Evolutionary conservation across 306 rosid genomes (phyloP).

Genomic region (Casuarina glauca): DNA sequence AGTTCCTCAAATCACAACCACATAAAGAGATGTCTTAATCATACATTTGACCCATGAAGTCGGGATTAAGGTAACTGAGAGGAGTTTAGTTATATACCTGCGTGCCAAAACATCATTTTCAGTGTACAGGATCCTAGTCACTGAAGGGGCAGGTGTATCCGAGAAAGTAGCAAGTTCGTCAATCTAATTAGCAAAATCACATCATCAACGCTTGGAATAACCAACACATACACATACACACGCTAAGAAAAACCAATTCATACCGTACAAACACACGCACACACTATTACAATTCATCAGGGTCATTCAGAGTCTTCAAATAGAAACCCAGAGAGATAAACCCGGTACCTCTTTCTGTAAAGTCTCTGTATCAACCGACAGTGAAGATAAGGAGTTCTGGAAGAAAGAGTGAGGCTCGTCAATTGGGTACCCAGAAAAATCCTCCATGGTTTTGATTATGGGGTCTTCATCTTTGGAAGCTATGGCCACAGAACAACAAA

Average conservation of each 20-base stretch:
- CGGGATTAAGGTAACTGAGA: not conserved
- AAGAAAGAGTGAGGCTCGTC: constrained; percentile 47
- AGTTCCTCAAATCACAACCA: not conserved
- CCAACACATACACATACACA: not conserved
- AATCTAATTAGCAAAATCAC: constrained; percentile 45
- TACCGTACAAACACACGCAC: not conserved
- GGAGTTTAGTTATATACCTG: constrained; percentile 38
- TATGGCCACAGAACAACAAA: constrained; percentile 38
- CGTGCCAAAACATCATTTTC: constrained; percentile 88
- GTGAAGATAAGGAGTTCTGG: constrained; percentile 43
- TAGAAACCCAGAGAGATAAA: not conserved
- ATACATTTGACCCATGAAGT: not conserved
- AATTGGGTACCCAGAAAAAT: constrained; percentile 79
- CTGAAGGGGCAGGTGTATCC: constrained; percentile 88
- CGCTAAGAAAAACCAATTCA: no score
- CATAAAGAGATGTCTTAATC: not conserved
- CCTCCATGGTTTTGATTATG: constrained; percentile 74
- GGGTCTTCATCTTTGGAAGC: constrained; percentile 58
- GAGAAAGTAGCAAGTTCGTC: constrained; percentile 83
- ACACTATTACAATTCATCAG: not conserved
- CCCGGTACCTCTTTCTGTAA: constrained; percentile 71
- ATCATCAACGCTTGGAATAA: constrained; percentile 18
- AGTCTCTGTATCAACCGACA: constrained; percentile 56
- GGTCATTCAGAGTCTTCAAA: not conserved
- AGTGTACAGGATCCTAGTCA: constrained; percentile 78